Evolutionary conservation across 2,329 filamentous ascomycete genomes (phyloP), one percentile per base, ranked within the genome.

Genomic region (Ambrosiella xylebori): DNA sequence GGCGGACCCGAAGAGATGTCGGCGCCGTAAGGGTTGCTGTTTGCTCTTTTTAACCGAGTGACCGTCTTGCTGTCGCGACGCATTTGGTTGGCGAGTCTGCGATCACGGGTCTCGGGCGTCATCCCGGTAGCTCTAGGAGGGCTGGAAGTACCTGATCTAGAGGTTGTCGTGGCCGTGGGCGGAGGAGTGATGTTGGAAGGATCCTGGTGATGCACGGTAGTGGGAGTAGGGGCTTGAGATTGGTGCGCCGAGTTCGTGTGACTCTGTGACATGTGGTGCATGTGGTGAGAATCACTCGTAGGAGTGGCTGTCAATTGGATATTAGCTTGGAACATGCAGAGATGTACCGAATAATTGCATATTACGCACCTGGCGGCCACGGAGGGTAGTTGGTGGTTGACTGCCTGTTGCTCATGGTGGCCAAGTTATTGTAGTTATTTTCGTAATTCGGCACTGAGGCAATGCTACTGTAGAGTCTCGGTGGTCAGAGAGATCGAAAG

Each of bases 71-170:
- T 76, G 63, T 80, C 77, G 63, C 80, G 73, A 59, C 81, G 75
- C 50, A 73, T 76, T 63, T 76, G 77, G 63, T 82, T 79, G 61
- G 75, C 73, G 64, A 83, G 79, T 60, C 79, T 74, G 69, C 80
- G 82, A 47, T 82, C 66, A 64, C 80, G 75, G 66, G 82, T 79
- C 65, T 82, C 79, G 6, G 77, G 70, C 5, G 78, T 79, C 65
- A 82, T 71, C 41, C 70, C 71, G 51, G 69, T 69, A 13, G 35
- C n/a, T 61, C 75, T 73, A 5, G 79, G 77, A 35, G 80, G 79
- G 68, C 80, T 84, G 19, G 75, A 75, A 44, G 79, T 80, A 53
- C 75, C 68, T 19, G 78, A 80, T 67, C 75, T 71, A 35, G 76
- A 73, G 19, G 44, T 8, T n/a, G 15, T 49, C 15, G 44, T 7